These are phyloP conservation scores for Trichophaea hybrida DNA, from an alignment of 2,329 filamentous ascomycete species.

Conservation along the genomic window DNA sequence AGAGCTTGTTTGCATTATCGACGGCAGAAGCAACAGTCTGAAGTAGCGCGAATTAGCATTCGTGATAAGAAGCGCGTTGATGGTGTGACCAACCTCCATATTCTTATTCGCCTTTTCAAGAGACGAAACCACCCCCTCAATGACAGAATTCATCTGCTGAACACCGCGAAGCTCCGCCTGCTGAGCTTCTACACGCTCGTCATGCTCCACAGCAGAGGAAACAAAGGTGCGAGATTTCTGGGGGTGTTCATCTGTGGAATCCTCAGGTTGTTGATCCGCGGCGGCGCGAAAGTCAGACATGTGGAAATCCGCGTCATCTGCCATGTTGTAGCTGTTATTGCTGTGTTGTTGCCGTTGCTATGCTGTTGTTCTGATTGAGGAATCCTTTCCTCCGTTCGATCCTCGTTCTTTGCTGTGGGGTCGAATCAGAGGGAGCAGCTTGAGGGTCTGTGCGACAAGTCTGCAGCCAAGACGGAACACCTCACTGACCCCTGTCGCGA, in stretches of 20 bases:
- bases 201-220: constrained; percentile 32
- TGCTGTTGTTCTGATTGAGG: not conserved
- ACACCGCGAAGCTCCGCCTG: constrained; percentile 70
- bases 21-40: constrained; percentile 78
- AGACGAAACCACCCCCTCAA: constrained; percentile 62
- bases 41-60: not conserved
- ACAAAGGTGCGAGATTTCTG: not conserved
- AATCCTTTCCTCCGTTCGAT: not conserved
- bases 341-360: not conserved
- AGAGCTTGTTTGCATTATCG: constrained; percentile 68
- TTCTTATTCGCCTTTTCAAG: constrained; percentile 59
- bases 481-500: not conserved
- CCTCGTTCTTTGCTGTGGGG: not conserved
- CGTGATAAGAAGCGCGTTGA: not conserved
- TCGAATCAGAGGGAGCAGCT: not conserved
- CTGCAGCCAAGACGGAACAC: too few species aligned
- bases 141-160: constrained; percentile 70
- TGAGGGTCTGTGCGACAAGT: not conserved
- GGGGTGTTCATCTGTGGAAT: not conserved
- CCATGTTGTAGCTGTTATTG: constrained; percentile 30
- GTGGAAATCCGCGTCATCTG: constrained; percentile 37
- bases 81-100: constrained; percentile 48
- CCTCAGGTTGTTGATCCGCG: constrained; percentile 32
- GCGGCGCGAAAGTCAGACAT: constrained; percentile 41
- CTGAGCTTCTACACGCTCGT: constrained; percentile 58